Evolutionary conservation across 371 early-diverging fungal genomes (phyloP).

Genomic region (Umbelopsis sp.): DNA sequence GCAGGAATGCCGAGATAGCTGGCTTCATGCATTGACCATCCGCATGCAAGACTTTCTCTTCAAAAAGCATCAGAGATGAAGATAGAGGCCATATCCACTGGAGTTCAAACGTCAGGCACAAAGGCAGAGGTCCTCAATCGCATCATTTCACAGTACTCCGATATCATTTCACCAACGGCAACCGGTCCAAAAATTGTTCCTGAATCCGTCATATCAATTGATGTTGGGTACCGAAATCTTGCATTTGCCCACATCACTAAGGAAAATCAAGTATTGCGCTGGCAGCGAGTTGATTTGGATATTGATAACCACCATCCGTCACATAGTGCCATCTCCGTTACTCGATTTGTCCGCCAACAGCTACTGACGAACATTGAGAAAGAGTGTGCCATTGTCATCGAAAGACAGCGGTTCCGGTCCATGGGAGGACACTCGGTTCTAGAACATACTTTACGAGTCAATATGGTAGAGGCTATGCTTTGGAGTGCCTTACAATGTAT

Average conservation of each 20-base stretch:
- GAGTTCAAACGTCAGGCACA: constrained; percentile 2
- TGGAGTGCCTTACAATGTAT: constrained; percentile 36
- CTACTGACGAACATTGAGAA: constrained; percentile 10
- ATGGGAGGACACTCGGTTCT: constrained; percentile 39
- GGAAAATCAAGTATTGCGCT: constrained; percentile 40
- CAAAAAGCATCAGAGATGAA: background rate
- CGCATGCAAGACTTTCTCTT: background rate
- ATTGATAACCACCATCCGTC: constrained; percentile 40
- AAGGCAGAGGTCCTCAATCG: background rate
- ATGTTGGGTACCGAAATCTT: constrained; percentile 74
- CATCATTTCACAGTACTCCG: background rate
- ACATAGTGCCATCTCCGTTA: constrained; percentile 32
- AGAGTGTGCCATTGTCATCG: constrained; percentile 41
- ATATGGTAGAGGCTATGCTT: constrained; percentile 59
- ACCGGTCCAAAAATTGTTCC: constrained; percentile 21
- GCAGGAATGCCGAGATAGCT: too few species aligned
- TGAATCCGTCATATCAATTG: constrained; percentile 64
- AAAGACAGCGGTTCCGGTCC: constrained; percentile 55
- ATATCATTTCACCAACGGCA: background rate
- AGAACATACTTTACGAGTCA: constrained; percentile 52
- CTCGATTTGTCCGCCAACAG: constrained; percentile 26
- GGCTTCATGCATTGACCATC: background rate
- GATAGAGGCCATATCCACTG: background rate
- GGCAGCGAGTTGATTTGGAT: constrained; percentile 48
- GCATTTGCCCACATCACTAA: constrained; percentile 58